Evolutionary conservation across 257 asterid species (phyloP).

Genomic region (Salvia hispanica): DNA sequence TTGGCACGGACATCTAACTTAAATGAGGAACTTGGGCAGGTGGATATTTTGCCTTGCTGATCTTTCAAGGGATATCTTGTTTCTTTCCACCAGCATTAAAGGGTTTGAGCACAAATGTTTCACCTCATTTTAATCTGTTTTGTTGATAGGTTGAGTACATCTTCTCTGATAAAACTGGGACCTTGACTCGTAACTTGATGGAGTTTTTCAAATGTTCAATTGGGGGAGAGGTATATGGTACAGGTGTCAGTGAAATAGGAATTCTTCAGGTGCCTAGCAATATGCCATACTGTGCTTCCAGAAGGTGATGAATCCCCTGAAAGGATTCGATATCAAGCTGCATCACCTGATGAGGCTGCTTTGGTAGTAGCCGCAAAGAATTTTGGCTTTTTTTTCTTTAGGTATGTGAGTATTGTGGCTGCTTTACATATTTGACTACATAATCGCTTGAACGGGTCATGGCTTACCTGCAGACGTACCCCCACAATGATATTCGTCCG

Average conservation of each 20-base stretch:
- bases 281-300: slow-evolving; percentile 99
- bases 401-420: slow-evolving; percentile 43
- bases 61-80: not conserved
- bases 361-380: slow-evolving; percentile 92
- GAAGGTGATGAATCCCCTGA: slow-evolving; percentile 99
- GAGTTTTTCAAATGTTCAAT: slow-evolving; percentile 98
- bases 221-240: slow-evolving; percentile 95
- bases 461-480: slow-evolving; percentile 67
- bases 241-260: slow-evolving; percentile 98
- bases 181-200: slow-evolving; percentile 95
- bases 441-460: slow-evolving; percentile 24
- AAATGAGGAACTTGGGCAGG: slow-evolving; percentile 99
- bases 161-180: slow-evolving; percentile 99
- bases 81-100: slow-evolving; percentile 13
- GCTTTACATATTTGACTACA: slow-evolving; percentile 24
- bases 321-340: slow-evolving; percentile 95
- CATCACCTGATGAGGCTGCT: slow-evolving; percentile 99
- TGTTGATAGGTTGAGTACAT: slow-evolving; percentile 87
- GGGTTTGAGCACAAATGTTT: not conserved
- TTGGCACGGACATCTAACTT: slow-evolving; percentile 96
- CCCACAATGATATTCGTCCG: slow-evolving; percentile 96
- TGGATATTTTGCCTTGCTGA: slow-evolving; percentile 33
- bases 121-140: slow-evolving; percentile 29
- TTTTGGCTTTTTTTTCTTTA: slow-evolving; percentile 98
- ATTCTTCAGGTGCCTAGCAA: slow-evolving; percentile 99